A percentile compares a stretch with the other conserved stretches of the same genome.
Conservation (phyloP, 73 alveolate genomes). For the Paramecium biaurelia region DNA sequence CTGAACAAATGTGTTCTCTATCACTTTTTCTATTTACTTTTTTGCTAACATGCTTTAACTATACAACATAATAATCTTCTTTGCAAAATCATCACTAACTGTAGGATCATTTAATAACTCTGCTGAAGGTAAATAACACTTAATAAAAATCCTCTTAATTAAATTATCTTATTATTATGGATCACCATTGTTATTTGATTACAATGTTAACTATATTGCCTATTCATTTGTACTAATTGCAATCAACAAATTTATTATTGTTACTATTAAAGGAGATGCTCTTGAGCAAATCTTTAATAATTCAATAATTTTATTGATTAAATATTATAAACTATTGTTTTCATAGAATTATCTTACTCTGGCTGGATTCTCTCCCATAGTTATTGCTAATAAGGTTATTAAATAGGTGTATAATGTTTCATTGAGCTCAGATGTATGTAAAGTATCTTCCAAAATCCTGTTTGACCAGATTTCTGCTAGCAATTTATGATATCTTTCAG, state of each 20-base stretch:
- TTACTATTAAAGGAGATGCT: conserved; percentile 35
- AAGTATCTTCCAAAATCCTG: neutral
- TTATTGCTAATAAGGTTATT: neutral
- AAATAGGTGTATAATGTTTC: neutral
- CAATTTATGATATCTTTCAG: conserved; percentile 40
- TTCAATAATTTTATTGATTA: neutral
- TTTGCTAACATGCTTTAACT: conserved; percentile 39
- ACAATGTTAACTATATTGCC: neutral
- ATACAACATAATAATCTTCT: conserved; percentile 31
- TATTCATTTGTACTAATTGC: conserved; percentile 51
- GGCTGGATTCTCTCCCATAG: conserved; percentile 48
- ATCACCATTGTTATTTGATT: neutral
- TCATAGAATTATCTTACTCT: conserved; percentile 43
- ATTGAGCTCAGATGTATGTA: neutral
- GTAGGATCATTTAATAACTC: conserved; percentile 40
- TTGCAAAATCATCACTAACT: conserved; percentile 52
- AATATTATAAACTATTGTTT: neutral
- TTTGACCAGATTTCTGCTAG: neutral
- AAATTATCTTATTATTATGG: neutral
- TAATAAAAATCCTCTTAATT: neutral
- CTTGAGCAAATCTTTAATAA: neutral
- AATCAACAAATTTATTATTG: neutral
- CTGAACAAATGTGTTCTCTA: neutral
- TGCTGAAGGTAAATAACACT: conserved; percentile 2
- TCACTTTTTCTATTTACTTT: neutral